phyloP scores from a whole-genome alignment of 2,329 filamentous ascomycete genomes.

The Zymoseptoria tritici region DNA sequence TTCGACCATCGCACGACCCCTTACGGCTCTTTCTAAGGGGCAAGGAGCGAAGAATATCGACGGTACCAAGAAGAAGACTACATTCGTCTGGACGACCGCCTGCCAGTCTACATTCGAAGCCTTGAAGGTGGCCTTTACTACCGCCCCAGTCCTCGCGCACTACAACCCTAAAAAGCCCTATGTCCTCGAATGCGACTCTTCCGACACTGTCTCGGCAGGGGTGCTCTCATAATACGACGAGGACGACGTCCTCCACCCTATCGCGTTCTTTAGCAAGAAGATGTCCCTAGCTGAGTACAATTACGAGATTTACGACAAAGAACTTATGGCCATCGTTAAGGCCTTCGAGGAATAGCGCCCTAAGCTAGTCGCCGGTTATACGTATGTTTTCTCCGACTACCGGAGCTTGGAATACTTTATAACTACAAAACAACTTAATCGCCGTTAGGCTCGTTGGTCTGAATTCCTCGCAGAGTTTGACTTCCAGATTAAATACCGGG shows the following conservation, averaged over 20 bases:
- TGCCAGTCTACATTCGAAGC: not conserved
- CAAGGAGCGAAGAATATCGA: not conserved
- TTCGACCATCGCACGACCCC: not conserved
- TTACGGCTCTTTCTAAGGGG: not conserved
- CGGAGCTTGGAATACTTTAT: conserved; percentile 26
- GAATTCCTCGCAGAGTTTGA: conserved; percentile 20
- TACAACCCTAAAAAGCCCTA: not conserved
- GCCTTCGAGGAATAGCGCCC: conserved; percentile 22
- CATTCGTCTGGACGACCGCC: not conserved
- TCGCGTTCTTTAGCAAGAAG: conserved; percentile 23
- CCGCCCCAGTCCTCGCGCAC: not conserved
- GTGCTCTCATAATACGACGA: not conserved
- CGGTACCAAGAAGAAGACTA: not conserved
- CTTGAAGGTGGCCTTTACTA: not conserved
- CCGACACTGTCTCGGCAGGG: not conserved
- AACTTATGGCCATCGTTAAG: conserved; percentile 31
- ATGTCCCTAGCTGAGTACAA: conserved; percentile 21
- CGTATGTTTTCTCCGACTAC: conserved; percentile 25
- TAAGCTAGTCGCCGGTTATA: conserved; percentile 12
- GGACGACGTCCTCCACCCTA: conserved; percentile 1
- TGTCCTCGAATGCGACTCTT: not conserved
- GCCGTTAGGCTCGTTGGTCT: conserved; percentile 20
- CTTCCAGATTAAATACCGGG: conserved; percentile 18
- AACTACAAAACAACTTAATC: conserved; percentile 23
- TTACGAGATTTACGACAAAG: conserved; percentile 32